Evolutionary conservation across 2,329 filamentous ascomycete genomes (phyloP), one percentile per base, ranked within the genome.

Genomic region (Mycosphaerella sp.): DNA sequence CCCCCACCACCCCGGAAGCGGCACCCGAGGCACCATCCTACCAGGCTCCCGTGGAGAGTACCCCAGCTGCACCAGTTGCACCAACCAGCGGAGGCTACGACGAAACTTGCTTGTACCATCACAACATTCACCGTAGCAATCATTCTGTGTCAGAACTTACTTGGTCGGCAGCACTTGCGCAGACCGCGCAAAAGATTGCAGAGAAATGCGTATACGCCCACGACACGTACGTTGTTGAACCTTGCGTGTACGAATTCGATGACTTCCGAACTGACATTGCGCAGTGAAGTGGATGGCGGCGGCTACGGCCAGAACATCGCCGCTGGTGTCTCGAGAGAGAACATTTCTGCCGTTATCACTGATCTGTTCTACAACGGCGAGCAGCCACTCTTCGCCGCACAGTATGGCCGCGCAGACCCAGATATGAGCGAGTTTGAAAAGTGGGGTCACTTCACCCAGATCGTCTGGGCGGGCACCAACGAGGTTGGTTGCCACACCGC

Each of bases 251-350:
- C 9, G 7, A n/a, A 30, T 36, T 14, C 8, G 6, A 13, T 43
- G 6, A 27, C 0, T 17, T 4, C 8, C 5, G 6, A 12, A 30
- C 70, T 76, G 55, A 76, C 63, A 52, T 30, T 13, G 32, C 16
- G 21, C 61, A 82, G 78, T 62, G 68, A 73, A 21, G 73, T 79
- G 41, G 79, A 80, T 56, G 76, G 73, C 44, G 81, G 81, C 49
- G 76, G 78, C 40, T 94, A 93, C 66, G 93, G 93, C 39, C 93
- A 98, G 75, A 98, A 97, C 79, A 84, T 97, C 53, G 91, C 87
- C 65, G 83, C 84, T 54, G 76, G 84, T 59, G 76, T 80, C 54
- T 64, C 70, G 2, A 67, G 72, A n/a, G 71, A 69, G 54, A 78
- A 82, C 41, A 75, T 87, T 56, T 80, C 81, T 48, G 75, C 79